Base-by-base conservation (phyloP, 1,284 basidiomycete species). In the Gomphus sp. region DNA sequence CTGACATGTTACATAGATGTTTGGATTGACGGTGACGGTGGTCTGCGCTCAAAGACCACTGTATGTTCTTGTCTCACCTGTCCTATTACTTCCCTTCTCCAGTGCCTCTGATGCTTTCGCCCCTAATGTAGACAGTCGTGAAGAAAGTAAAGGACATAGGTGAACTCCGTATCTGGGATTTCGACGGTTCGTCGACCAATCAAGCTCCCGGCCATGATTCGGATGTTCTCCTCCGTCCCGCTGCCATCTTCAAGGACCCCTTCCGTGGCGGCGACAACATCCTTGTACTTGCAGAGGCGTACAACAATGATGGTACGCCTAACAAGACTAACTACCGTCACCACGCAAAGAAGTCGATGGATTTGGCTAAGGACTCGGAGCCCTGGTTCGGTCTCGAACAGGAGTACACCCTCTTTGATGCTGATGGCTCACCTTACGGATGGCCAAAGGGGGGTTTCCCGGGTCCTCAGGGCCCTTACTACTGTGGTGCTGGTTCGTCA, bases 371-470 rank as follows among this genome's bases (percentile, higher is more conserved):
- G 73, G 86, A 84, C 3, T n/a, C 72, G 43, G 77, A 80, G 63
- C 95, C 96, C 58, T 99, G 97, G 97, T 99, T 98, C 76, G 95
- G 97, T 76, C 81, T 99, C 64, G 96, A 99, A 79, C 96, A 99
- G 76, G 96, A 99, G 74, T 99, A 98, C 81, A 98, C 97, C 67
- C 88, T 99, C 67, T 93, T 99, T 68, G 95, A 94, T 72, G 81
- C 80, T 66, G 96, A 99, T 70, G 95, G 89, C 66, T 80, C 81
- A 63, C 96, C 97, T 59, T 93, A 81, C 74, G 95, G 93, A 62
- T 99, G 97, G 97, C 94, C 97, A 71, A 93, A 93, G 78, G 92
- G 93, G 67, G 97, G 97, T 76, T 99, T 98, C 90, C 97, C 97
- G 64, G 97, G 91, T 70, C 96, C 97, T 64, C 97, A 99, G 76